Percentiles rank a stretch among this genome's conserved stretches.
Evolutionary conservation across 2,329 filamentous ascomycete species (phyloP).

Genomic region (Mariannaea elegans): DNA sequence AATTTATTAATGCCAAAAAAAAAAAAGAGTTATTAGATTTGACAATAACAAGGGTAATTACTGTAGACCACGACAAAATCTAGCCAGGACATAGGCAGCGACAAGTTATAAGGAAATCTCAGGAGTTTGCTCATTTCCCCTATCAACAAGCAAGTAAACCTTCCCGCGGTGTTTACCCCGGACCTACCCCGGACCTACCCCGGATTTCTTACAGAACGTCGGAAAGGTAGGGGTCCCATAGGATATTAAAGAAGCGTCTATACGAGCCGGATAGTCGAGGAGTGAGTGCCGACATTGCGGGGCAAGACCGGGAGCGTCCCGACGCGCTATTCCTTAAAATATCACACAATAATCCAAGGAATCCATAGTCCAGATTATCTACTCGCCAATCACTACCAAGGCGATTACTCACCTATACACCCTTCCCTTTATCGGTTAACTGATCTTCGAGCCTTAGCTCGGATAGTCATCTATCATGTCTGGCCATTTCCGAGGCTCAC

Average conservation of each 20-base stretch:
- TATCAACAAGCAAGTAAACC: neutral
- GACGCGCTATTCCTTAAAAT: neutral
- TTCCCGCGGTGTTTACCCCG: neutral
- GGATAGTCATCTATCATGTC: neutral
- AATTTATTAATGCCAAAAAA: neutral
- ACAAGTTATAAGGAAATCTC: neutral
- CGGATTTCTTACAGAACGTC: neutral
- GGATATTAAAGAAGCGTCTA: too few species aligned
- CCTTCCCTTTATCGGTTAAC: neutral
- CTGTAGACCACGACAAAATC: neutral
- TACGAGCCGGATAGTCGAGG: too few species aligned
- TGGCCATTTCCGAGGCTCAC: constrained; percentile 7
- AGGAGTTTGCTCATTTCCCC: neutral
- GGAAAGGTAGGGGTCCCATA: neutral
- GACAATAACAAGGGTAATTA: neutral
- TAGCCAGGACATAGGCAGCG: neutral
- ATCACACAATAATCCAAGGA: neutral
- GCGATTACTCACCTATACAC: neutral
- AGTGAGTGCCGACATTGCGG: neutral
- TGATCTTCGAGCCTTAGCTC: neutral
- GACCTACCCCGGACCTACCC: neutral
- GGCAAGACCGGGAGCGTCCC: constrained; percentile 3
- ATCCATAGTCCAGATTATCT: neutral
- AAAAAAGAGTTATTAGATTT: neutral
- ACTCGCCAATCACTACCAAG: neutral